These are phyloP conservation scores for Phoma sp. DNA, from an alignment of 2,329 filamentous ascomycete species.

Conservation along the genomic window DNA sequence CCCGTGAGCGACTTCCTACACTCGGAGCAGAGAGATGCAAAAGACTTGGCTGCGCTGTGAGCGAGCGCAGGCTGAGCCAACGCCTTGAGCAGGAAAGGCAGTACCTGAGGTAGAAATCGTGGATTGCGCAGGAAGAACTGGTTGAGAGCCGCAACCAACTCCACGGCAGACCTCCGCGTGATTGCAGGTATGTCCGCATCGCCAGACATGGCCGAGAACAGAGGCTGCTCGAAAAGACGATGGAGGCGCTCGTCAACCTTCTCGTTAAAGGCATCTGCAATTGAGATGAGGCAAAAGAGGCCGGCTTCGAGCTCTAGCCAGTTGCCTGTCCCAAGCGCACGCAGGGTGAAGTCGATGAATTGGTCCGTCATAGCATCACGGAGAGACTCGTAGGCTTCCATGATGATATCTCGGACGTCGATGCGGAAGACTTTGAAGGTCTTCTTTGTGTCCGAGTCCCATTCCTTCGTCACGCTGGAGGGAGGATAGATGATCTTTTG, in stretches of 20 bases:
- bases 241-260: conserved; percentile 65
- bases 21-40: conserved; percentile 76
- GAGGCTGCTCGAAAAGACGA: conserved; percentile 69
- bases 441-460: conserved; percentile 73
- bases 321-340: conserved; percentile 49
- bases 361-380: conserved; percentile 55
- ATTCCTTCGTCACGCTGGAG: conserved; percentile 63
- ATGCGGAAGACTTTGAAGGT: conserved; percentile 76
- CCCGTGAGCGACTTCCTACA: conserved; percentile 73
- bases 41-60: conserved; percentile 75
- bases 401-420: conserved; percentile 80
- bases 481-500: conserved; percentile 74
- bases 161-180: conserved; percentile 72
- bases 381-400: conserved; percentile 70
- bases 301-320: conserved; percentile 62
- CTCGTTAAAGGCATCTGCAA: conserved; percentile 71
- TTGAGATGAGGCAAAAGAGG: conserved; percentile 68
- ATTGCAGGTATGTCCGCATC: conserved; percentile 64
- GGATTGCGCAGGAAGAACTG: conserved; percentile 78
- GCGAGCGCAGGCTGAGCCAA: conserved; percentile 69
- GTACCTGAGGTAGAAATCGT: conserved; percentile 70
- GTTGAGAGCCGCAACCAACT: conserved; percentile 74
- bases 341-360: conserved; percentile 55
- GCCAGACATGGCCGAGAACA: conserved; percentile 59
- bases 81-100: conserved; percentile 77